Conservation (phyloP, 2,329 filamentous ascomycete species). For the Colletotrichum sp. region DNA sequence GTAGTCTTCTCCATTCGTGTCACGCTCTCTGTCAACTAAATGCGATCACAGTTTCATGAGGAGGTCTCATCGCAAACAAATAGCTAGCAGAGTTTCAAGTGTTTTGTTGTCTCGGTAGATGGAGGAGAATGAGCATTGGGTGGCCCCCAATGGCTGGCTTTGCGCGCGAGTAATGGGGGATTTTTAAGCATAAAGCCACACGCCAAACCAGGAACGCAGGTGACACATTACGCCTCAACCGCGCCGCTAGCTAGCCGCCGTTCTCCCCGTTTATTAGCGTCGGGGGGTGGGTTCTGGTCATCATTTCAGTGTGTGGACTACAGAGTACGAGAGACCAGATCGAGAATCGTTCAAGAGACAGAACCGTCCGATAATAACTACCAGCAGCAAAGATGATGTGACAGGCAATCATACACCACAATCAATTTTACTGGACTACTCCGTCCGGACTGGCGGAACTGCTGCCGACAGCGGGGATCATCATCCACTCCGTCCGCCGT, state of each 20-base stretch:
- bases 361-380: not conserved
- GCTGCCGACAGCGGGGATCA: not conserved
- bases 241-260: not conserved
- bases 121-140: fast-evolving
- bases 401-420: not conserved
- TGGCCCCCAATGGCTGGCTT: not conserved
- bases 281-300: not conserved
- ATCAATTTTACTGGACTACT: not conserved
- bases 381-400: not conserved
- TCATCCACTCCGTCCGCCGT: not conserved
- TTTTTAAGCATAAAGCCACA: not conserved
- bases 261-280: not conserved
- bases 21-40: not conserved
- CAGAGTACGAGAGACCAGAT: not conserved
- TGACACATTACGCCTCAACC: not conserved
- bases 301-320: not conserved
- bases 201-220: not conserved
- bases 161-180: not conserved
- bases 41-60: fast-evolving
- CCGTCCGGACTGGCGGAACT: not conserved
- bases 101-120: not conserved
- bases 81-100: not conserved
- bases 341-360: not conserved
- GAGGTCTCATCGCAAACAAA: not conserved
- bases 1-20: not conserved